Percentiles rank a stretch among this genome's conserved stretches.
phyloP scores from a whole-genome alignment of 2,329 filamentous ascomycete species.

The Colletotrichum musae region DNA sequence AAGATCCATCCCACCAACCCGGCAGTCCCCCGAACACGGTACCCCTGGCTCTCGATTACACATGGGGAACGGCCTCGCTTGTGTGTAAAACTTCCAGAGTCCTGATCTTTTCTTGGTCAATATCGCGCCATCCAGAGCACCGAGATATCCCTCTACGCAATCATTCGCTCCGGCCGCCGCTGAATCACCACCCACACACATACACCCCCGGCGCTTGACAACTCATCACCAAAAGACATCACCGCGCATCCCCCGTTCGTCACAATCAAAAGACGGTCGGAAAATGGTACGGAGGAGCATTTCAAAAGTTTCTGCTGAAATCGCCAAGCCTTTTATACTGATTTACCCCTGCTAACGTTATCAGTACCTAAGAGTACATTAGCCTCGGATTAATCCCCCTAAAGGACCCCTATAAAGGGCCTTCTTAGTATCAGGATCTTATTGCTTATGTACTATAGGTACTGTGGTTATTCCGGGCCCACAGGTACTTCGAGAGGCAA shows the following conservation, averaged over 20 bases:
- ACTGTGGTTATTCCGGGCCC: too few species aligned
- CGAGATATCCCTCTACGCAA: neutral
- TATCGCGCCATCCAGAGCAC: neutral
- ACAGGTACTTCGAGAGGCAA: too few species aligned
- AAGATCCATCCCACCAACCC: slow-evolving; percentile 9
- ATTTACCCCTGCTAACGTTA: too few species aligned
- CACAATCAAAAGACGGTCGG: neutral
- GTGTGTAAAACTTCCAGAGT: slow-evolving; percentile 5
- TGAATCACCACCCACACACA: neutral
- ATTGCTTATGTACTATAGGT: too few species aligned
- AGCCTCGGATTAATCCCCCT: too few species aligned
- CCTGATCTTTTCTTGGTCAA: neutral
- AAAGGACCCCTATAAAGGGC: too few species aligned
- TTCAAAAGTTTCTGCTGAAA: too few species aligned
- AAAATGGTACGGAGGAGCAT: too few species aligned
- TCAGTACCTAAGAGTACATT: too few species aligned
- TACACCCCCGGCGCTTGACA: slow-evolving; percentile 1
- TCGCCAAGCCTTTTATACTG: too few species aligned
- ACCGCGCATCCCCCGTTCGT: neutral
- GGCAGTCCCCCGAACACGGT: slow-evolving; percentile 1
- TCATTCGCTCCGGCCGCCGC: neutral
- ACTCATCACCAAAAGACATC: slow-evolving; percentile 12
- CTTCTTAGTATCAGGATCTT: too few species aligned
- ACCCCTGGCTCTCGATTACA: slow-evolving; percentile 5
- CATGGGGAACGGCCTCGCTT: neutral